Conservation (phyloP, 331 rosid genomes). For the Malus hybrid region DNA sequence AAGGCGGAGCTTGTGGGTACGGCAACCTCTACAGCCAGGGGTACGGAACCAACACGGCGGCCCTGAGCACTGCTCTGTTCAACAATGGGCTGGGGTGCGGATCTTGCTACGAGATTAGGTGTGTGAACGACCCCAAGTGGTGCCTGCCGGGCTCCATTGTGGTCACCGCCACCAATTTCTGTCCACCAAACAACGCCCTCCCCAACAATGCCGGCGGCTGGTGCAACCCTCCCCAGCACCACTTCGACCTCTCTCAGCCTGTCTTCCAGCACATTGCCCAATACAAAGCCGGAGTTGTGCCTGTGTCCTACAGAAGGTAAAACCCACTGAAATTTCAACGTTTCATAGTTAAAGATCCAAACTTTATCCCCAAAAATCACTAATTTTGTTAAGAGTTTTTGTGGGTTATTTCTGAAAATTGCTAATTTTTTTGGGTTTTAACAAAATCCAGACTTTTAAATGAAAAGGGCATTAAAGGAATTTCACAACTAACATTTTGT, state of each 20-base stretch:
- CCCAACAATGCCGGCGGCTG: conserved; percentile 92
- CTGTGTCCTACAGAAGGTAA: conserved; percentile 87
- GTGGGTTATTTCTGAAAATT: background rate
- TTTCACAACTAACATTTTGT: background rate
- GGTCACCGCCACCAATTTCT: conserved; percentile 96
- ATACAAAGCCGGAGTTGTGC: conserved; percentile 89
- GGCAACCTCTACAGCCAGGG: conserved; percentile 98
- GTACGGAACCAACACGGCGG: conserved; percentile 98
- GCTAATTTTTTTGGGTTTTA: too few relatives aligned
- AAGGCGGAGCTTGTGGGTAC: conserved; percentile 99
- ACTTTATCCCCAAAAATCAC: background rate
- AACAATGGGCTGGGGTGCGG: conserved; percentile 96
- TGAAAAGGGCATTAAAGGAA: background rate
- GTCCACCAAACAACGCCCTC: conserved; percentile 92
- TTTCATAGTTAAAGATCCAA: background rate
- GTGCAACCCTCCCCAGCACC: conserved; percentile 98
- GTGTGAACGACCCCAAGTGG: conserved; percentile 62
- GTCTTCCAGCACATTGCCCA: conserved; percentile 89
- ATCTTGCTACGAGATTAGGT: conserved; percentile 77
- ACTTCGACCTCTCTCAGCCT: conserved; percentile 96
- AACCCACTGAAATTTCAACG: background rate
- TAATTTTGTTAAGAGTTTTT: background rate
- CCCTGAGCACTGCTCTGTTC: conserved; percentile 92
- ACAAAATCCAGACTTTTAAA: too few relatives aligned
- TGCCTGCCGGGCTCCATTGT: conserved; percentile 87